phyloP scores from a whole-genome alignment of 1,139 yeast genomes.

The Pichia sp. region DNA sequence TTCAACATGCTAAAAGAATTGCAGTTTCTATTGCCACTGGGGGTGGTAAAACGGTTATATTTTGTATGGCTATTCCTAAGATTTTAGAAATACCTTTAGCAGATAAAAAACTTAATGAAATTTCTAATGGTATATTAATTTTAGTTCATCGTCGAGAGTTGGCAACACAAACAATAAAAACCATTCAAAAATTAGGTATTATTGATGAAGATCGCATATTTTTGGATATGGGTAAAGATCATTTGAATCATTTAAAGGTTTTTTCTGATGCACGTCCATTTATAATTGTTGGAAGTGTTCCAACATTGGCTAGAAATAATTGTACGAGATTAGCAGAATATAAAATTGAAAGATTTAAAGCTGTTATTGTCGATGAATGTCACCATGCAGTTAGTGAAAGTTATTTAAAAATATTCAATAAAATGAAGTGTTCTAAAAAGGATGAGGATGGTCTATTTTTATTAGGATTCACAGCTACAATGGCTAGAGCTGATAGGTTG shows the following conservation, averaged over 20 bases:
- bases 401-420: slow-evolving; percentile 51
- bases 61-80: slow-evolving; percentile 55
- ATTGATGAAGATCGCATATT: slow-evolving; percentile 15
- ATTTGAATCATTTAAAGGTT: slow-evolving; percentile 29
- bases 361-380: slow-evolving; percentile 85
- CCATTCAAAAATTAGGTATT: slow-evolving; percentile 38
- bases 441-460: slow-evolving; percentile 35
- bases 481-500: slow-evolving; percentile 60
- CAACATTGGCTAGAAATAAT: slow-evolving; percentile 44
- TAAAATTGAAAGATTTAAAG: slow-evolving; percentile 53
- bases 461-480: slow-evolving; percentile 86
- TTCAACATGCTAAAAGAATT: slow-evolving; percentile 45
- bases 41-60: slow-evolving; percentile 89
- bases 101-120: slow-evolving; percentile 34
- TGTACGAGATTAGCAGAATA: slow-evolving; percentile 46
- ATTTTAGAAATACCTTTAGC: slow-evolving; percentile 32
- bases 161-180: slow-evolving; percentile 59
- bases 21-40: slow-evolving; percentile 93
- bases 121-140: slow-evolving; percentile 42
- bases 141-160: slow-evolving; percentile 81
- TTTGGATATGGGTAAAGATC: slow-evolving; percentile 59
- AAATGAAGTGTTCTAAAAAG: slow-evolving; percentile 46
- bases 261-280: slow-evolving; percentile 17
- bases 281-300: slow-evolving; percentile 74
- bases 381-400: slow-evolving; percentile 83